Evolutionary conservation across 169 alveolate species (phyloP), one percentile per base, ranked within the genome.

Genomic region (Eimeria falciformis): DNA sequence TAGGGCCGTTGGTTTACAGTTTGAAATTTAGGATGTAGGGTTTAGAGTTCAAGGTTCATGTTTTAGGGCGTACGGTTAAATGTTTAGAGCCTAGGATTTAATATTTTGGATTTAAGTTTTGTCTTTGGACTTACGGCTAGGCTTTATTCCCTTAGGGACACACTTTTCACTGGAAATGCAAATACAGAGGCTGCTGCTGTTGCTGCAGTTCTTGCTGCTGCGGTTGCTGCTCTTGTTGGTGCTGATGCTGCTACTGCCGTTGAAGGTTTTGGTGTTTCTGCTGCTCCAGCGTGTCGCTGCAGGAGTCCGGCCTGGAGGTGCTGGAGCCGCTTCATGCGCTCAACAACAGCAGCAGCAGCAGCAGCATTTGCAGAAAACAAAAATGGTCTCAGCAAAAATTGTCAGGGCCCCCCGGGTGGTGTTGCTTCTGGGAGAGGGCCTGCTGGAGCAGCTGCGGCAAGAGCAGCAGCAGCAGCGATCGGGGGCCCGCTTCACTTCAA

Each of bases 231-330:
- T 27, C n/a, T n/a, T n/a, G n/a, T n/a, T n/a, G n/a, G n/a, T n/a
- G n/a, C n/a, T n/a, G n/a, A n/a, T n/a, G n/a, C n/a, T n/a, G n/a
- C n/a, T n/a, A n/a, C n/a, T n/a, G n/a, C n/a, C n/a, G n/a, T n/a
- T n/a, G n/a, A n/a, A n/a, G n/a, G n/a, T n/a, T n/a, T n/a, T n/a
- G n/a, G n/a, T n/a, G n/a, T n/a, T n/a, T 5, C 84, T 73, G 65
- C 65, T 33, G 84, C 65, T 4, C 0, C 17, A 45, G 81, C 25
- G 50, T 29, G 21, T 9, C 23, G 43, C 23, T 77, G 50, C 73
- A 78, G 87, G 87, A 25, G 87, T 78, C 5, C 87, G 87, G 33
- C 87, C 87, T 50, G 87, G 87, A 37, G 87, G 46, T 43, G 87
- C 29, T 12, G 87, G 87, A 11, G 29, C 25, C 65, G 47, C 46